These are phyloP conservation scores for Buxus sempervirens DNA, from an alignment of 164 flowering plant species.

Conservation along the genomic window DNA sequence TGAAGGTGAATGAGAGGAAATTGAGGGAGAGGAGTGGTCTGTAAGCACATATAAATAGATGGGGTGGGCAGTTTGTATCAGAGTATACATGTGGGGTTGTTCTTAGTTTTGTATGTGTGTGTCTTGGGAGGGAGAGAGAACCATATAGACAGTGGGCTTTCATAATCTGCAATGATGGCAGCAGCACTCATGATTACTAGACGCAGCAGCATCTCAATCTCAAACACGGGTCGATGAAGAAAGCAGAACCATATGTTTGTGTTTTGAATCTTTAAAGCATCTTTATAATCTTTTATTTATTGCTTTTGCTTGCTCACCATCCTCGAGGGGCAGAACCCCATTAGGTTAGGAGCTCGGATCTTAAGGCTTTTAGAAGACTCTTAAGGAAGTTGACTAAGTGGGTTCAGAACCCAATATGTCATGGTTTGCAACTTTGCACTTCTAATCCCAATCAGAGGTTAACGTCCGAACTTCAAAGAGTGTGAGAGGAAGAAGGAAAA, in stretches of 20 bases:
- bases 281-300: background rate
- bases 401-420: too few relatives aligned
- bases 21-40: slow-evolving; percentile 5
- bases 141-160: background rate
- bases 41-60: slow-evolving; percentile 13
- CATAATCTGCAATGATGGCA: slow-evolving; percentile 18
- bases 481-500: background rate
- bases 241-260: slow-evolving; percentile 1
- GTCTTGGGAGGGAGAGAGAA: slow-evolving; percentile 6
- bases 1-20: background rate
- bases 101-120: background rate
- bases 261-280: background rate
- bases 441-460: background rate
- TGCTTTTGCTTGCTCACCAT: background rate
- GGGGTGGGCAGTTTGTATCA: background rate
- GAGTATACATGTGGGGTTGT: background rate
- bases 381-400: too few relatives aligned
- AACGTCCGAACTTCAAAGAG: too few relatives aligned
- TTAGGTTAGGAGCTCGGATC: too few relatives aligned
- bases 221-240: background rate
- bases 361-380: too few relatives aligned
- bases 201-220: slow-evolving; percentile 1
- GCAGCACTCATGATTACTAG: slow-evolving; percentile 17
- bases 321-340: too few relatives aligned
- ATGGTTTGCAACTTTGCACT: too few relatives aligned